Percentiles rank a stretch among this genome's conserved stretches.
Evolutionary conservation across 768 basidiomycete genomes (phyloP).

Genomic region (Rhodotorula babjevae): DNA sequence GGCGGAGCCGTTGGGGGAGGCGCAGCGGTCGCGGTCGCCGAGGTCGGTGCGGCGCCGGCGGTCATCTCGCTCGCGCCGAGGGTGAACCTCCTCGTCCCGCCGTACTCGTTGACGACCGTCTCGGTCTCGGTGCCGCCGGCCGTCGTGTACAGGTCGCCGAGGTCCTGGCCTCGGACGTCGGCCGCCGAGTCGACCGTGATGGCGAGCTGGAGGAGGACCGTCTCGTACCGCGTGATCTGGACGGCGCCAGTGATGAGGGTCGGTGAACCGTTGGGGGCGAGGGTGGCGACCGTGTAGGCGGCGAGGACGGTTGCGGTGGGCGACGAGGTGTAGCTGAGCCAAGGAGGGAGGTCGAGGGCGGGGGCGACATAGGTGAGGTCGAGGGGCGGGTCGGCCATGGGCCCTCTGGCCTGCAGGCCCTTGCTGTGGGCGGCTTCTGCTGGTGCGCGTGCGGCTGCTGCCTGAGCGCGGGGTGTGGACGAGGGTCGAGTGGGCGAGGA

Average conservation of each 20-base stretch:
- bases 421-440: no score
- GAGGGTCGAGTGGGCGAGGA: no score
- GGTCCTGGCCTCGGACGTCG: conserved; percentile 1
- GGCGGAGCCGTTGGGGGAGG: no score
- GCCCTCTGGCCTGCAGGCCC: background rate
- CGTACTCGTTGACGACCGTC: conserved; percentile 8
- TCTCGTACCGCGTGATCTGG: conserved; percentile 21
- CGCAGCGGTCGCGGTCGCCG: no score
- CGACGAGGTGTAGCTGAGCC: conserved; percentile 16
- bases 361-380: conserved; percentile 13
- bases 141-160: conserved; percentile 23
- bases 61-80: conserved; percentile 1
- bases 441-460: no score
- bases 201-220: conserved; percentile 20
- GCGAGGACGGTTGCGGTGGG: conserved; percentile 17
- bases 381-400: conserved; percentile 22
- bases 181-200: conserved; percentile 17
- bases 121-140: conserved; percentile 16
- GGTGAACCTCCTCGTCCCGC: conserved; percentile 24
- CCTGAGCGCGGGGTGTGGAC: no score
- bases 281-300: conserved; percentile 21
- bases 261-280: conserved; percentile 7
- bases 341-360: conserved; percentile 5
- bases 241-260: conserved; percentile 2
- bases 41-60: background rate